phyloP scores from a whole-genome alignment of 495 filamentous ascomycete genomes.

The Talaromyces trachyspermus region DNA sequence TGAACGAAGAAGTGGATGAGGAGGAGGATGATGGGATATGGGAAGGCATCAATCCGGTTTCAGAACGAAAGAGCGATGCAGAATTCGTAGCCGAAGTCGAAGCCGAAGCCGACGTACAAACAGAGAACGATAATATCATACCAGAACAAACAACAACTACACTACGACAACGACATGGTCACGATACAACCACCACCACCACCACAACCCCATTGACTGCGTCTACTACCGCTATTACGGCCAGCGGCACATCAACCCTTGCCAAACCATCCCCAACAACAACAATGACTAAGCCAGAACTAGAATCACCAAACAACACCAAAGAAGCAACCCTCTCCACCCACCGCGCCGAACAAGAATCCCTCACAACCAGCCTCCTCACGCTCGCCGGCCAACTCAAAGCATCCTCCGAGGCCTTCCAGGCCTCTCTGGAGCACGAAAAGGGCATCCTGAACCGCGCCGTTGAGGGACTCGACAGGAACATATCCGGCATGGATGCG shows the following conservation, averaged over 20 bases:
- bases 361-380: conserved; percentile 73
- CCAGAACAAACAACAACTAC: not conserved
- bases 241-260: conserved; percentile 9
- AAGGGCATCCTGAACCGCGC: conserved; percentile 62
- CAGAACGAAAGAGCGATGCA: not conserved
- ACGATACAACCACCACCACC: conserved; percentile 9
- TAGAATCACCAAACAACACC: conserved; percentile 15
- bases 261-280: conserved; percentile 12
- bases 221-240: conserved; percentile 7
- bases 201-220: conserved; percentile 12
- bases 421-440: conserved; percentile 63
- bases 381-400: conserved; percentile 73
- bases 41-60: not conserved
- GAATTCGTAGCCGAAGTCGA: not conserved
- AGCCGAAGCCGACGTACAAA: not conserved
- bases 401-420: conserved; percentile 61
- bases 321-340: conserved; percentile 64
- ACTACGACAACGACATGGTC: conserved; percentile 12
- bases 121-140: not conserved
- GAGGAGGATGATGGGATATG: not conserved
- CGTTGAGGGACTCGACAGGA: conserved; percentile 66
- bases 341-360: conserved; percentile 74
- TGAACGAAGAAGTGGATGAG: not conserved
- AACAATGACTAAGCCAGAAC: too few species aligned
- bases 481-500: conserved; percentile 62